phyloP scores from a whole-genome alignment of 2,329 filamentous ascomycete species.

The Fusarium penzigii region DNA sequence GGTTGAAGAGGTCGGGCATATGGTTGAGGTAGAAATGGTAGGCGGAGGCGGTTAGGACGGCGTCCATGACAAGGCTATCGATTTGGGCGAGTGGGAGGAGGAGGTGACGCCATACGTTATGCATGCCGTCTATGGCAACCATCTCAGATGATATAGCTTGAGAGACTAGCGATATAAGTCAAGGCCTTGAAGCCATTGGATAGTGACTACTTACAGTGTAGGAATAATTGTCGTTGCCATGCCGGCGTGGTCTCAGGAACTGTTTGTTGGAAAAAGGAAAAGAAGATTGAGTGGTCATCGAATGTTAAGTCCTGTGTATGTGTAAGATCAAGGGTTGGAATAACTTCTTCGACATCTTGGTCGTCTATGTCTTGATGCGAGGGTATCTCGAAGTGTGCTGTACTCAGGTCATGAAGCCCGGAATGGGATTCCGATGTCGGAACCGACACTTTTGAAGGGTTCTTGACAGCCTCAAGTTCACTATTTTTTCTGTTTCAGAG shows the following conservation, averaged over 20 bases:
- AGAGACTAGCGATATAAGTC: constrained; percentile 10
- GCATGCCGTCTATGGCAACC: constrained; percentile 27
- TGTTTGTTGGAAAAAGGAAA: constrained; percentile 5
- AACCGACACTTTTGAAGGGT: background rate
- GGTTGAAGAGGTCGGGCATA: background rate
- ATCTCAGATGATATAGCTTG: constrained; percentile 25
- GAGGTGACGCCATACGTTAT: constrained; percentile 27
- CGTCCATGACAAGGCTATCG: constrained; percentile 23
- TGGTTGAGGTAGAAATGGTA: constrained; percentile 21
- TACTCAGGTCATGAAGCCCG: background rate
- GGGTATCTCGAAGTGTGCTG: background rate
- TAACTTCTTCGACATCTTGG: background rate
- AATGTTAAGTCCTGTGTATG: background rate
- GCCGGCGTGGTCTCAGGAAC: constrained; percentile 11
- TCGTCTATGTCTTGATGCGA: background rate
- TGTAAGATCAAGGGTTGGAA: background rate
- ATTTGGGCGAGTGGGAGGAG: constrained; percentile 23
- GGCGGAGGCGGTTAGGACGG: constrained; percentile 19
- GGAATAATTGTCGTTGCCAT: constrained; percentile 16
- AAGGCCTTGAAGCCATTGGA: accelerated
- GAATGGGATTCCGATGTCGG: background rate
- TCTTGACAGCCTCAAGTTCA: background rate
- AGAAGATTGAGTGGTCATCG: background rate
- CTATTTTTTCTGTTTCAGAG: background rate
- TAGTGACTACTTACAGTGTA: constrained; percentile 11